Percentiles rank a stretch among this genome's conserved stretches.
These are phyloP conservation scores for Pisolithus thermaeus DNA, from an alignment of 1,284 basidiomycete genomes.

Conservation along the genomic window DNA sequence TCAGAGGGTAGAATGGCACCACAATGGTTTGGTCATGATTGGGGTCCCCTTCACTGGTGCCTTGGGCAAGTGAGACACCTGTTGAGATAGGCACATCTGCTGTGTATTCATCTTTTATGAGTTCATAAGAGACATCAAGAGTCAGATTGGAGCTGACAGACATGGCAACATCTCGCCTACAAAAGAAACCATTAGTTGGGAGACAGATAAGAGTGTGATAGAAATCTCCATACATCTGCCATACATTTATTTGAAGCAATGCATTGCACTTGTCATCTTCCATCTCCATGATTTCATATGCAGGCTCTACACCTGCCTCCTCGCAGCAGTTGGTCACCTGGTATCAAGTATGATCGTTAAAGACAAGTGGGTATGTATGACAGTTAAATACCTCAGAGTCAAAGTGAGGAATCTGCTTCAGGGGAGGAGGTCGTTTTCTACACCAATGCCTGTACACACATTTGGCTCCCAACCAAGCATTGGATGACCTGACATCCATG, in stretches of 20 bases:
- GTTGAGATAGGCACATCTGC: constrained; percentile 81
- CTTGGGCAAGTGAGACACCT: constrained; percentile 75
- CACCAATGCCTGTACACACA: constrained; percentile 95
- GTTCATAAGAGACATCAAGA: constrained; percentile 79
- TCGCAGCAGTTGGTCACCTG: constrained; percentile 84
- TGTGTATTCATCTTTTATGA: constrained; percentile 80
- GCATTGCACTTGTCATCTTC: constrained; percentile 84
- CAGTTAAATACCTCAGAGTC: constrained; percentile 59
- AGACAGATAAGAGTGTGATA: neutral
- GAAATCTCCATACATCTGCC: constrained; percentile 66
- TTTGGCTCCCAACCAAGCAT: constrained; percentile 97
- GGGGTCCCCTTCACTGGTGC: constrained; percentile 80
- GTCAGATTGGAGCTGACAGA: constrained; percentile 95
- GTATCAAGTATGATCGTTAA: constrained; percentile 3
- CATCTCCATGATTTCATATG: constrained; percentile 97
- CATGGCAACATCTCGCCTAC: constrained; percentile 80
- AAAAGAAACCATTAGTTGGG: constrained; percentile 14
- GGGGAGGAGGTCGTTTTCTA: constrained; percentile 94
- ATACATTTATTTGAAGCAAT: constrained; percentile 79
- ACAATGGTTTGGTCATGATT: constrained; percentile 71
- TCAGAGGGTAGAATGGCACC: constrained; percentile 86
- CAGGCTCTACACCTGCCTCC: constrained; percentile 72
- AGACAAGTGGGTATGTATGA: neutral
- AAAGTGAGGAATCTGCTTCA: constrained; percentile 96
- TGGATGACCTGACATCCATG: constrained; percentile 97